Evolutionary conservation across 1,284 basidiomycete genomes (phyloP).

Genomic region (Chalciporus piperatoides): DNA sequence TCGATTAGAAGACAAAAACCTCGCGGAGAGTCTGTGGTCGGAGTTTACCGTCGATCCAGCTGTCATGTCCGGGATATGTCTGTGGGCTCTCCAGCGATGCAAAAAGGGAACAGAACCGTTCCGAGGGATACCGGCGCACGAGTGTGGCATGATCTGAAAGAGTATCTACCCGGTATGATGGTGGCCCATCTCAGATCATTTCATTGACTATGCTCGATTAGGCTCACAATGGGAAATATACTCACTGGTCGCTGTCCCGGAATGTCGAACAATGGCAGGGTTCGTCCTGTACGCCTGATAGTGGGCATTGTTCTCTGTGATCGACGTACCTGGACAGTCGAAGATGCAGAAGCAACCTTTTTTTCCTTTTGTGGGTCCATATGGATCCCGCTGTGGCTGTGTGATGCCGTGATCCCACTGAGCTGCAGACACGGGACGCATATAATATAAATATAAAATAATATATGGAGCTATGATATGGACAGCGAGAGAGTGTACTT

Average conservation of each 20-base stretch:
- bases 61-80: constrained; percentile 17
- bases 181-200: not conserved
- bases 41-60: constrained; percentile 28
- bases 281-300: not conserved
- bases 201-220: constrained; percentile 14
- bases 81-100: not conserved
- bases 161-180: not conserved
- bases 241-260: constrained; percentile 25
- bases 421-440: not conserved
- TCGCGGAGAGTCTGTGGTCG: constrained; percentile 36
- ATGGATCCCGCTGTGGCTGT: constrained; percentile 37
- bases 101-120: not conserved
- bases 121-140: not conserved
- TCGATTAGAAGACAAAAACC: constrained; percentile 23
- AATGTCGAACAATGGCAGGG: constrained; percentile 30
- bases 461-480: not conserved
- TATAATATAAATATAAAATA: not conserved
- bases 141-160: not conserved
- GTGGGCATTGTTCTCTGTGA: constrained; percentile 10
- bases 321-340: constrained; percentile 19
- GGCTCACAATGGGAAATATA: constrained; percentile 28
- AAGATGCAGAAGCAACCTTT: not conserved
- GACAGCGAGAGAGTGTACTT: too few species aligned
- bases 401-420: constrained; percentile 6
- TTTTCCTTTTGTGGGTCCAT: constrained; percentile 37